These are phyloP conservation scores for Heliamphora pulchella DNA, from an alignment of 179 eudicot species.

Conservation along the genomic window DNA sequence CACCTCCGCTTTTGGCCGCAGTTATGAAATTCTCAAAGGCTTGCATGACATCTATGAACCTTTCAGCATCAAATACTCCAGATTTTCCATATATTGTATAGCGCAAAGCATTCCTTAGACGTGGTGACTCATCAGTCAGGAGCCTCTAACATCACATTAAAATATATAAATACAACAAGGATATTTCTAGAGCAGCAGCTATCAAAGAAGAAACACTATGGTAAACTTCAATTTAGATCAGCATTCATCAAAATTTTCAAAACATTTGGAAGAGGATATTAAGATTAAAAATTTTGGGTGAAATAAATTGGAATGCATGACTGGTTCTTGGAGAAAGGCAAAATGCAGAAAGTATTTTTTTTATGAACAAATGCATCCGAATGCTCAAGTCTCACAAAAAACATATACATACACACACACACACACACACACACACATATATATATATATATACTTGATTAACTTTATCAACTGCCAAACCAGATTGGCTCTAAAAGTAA, in stretches of 20 bases:
- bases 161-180: conserved; percentile 13
- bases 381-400: not conserved
- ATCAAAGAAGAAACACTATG: not conserved
- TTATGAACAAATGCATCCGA: not conserved
- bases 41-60: conserved; percentile 99
- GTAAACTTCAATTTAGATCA: not conserved
- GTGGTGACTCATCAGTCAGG: conserved; percentile 95
- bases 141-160: conserved; percentile 51
- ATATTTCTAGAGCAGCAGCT: too few species aligned
- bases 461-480: conserved; percentile 2
- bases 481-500: not conserved
- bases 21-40: conserved; percentile 87
- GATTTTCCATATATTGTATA: conserved; percentile 92
- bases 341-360: not conserved
- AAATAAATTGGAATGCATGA: not conserved
- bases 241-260: not conserved
- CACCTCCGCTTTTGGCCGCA: conserved; percentile 98
- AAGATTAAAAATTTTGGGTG: not conserved
- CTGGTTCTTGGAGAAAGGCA: not conserved
- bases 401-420: too few species aligned
- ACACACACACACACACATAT: too few species aligned
- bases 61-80: conserved; percentile 96
- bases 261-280: not conserved
- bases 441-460: too few species aligned
- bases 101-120: conserved; percentile 80